phyloP scores from a whole-genome alignment of 495 filamentous ascomycete species.

The Penicillium fimorum region DNA sequence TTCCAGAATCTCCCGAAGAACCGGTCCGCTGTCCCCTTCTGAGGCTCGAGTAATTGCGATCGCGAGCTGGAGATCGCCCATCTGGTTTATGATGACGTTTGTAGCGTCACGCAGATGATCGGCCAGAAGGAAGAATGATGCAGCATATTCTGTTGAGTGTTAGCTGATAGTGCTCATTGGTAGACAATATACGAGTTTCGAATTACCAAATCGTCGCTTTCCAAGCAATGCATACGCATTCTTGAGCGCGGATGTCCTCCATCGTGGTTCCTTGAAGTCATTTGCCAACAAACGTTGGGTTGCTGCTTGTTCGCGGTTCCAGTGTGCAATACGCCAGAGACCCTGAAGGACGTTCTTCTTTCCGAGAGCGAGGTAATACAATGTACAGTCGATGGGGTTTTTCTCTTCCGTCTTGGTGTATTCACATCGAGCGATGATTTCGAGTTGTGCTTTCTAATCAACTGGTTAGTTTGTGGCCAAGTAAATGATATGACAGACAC shows the following conservation, averaged over 20 bases:
- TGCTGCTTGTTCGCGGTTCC: conserved; percentile 80
- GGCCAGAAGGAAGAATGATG: conserved; percentile 91
- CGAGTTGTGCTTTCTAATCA: conserved; percentile 71
- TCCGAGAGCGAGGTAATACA: conserved; percentile 85
- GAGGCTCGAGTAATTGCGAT: conserved; percentile 86
- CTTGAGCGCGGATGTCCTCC: conserved; percentile 89
- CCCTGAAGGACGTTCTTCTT: conserved; percentile 93
- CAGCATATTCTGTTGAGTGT: conserved; percentile 73
- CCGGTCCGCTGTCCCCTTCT: conserved; percentile 78
- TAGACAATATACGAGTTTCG: neutral
- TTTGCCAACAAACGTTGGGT: conserved; percentile 78
- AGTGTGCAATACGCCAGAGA: conserved; percentile 92
- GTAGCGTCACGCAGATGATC: conserved; percentile 82
- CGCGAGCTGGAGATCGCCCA: conserved; percentile 86
- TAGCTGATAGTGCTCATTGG: neutral
- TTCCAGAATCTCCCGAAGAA: conserved; percentile 70
- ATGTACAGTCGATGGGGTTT: conserved; percentile 89
- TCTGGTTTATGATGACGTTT: conserved; percentile 77
- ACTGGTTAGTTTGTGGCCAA: conserved; percentile 21
- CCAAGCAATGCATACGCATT: conserved; percentile 97
- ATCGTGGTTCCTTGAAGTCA: conserved; percentile 80
- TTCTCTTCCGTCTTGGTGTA: conserved; percentile 85
- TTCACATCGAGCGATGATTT: conserved; percentile 85
- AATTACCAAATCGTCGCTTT: conserved; percentile 78
- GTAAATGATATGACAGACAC: conserved; percentile 22